These are phyloP conservation scores for Plasmodium relictum DNA, from an alignment of 169 alveolate genomes.

Conservation along the genomic window DNA sequence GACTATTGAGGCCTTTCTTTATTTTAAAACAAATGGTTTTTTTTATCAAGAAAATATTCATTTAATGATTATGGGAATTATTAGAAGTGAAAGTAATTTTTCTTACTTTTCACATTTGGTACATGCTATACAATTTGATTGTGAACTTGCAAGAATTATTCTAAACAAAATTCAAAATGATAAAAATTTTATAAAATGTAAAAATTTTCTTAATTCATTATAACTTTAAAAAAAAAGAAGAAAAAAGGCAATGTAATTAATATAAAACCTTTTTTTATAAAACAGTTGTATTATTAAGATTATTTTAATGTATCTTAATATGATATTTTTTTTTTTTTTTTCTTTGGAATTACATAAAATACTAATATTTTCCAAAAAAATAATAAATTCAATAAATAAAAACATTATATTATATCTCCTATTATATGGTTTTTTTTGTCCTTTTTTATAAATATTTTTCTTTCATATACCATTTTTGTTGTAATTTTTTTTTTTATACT, in stretches of 20 bases:
- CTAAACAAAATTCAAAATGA: slow-evolving; percentile 29
- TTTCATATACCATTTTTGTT: too few relatives aligned
- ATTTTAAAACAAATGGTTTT: slow-evolving; percentile 38
- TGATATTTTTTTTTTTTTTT: neutral
- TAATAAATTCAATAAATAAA: too few relatives aligned
- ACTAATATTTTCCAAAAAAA: neutral
- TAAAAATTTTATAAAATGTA: slow-evolving; percentile 25
- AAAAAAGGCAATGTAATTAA: neutral
- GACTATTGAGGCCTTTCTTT: slow-evolving; percentile 66
- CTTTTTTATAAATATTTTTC: too few relatives aligned
- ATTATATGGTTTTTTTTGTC: too few relatives aligned
- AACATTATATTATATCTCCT: too few relatives aligned
- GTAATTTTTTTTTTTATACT: too few relatives aligned
- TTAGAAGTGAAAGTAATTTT: slow-evolving; percentile 73
- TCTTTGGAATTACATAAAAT: neutral
- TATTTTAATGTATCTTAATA: neutral
- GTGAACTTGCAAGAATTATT: slow-evolving; percentile 63
- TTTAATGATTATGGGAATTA: slow-evolving; percentile 54
- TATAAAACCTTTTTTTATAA: neutral
- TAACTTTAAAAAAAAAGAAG: neutral
- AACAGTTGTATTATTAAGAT: neutral
- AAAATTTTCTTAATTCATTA: slow-evolving; percentile 25
- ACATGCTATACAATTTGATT: slow-evolving; percentile 76
- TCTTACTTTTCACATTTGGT: slow-evolving; percentile 56
- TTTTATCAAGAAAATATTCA: slow-evolving; percentile 67